Base-by-base conservation (phyloP, 148 eudicot genomes). In the Bassia scoparia region DNA sequence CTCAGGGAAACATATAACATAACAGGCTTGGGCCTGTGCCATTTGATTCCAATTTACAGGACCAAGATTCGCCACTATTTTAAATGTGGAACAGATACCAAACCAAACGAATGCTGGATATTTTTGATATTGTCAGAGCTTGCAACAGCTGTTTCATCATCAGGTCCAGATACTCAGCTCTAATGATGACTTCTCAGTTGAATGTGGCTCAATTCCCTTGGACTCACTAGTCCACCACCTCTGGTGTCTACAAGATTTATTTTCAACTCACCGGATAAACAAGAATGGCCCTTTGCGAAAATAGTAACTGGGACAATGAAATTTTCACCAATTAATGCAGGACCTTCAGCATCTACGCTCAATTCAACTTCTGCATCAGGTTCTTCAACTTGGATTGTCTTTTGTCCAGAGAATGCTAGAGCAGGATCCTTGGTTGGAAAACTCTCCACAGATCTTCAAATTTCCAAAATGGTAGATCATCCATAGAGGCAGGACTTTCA, bases 211-310 rank as follows among this genome's bases (percentile, higher is more conserved):
- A 20, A 73, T 83, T 91, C 97, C 77, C 89, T 87, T 21, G 99
- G 99, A 84, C 99, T 96, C 65, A 89, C 90, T 72, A 96, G 88
- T 72, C 99, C 96, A 53, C 90, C 97, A 43, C 97, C 99, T 87
- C 86, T 87, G 31, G 96, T 85, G 79, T 96, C 99, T 70, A 96
- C 99, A 53, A 96, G 82, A 74, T 96, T 96, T 66, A 96, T 87
- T 80, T 96, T 92, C 78, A 96, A 77, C 67, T 96, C 99, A 71
- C 99, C 99, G 24, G 88, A 85, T 77, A 84, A 55, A n/a, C 90
- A 88, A 18, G 83, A 60, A 79, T 96, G 97, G 49, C 97, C 99
- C 80, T 84, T 90, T 13, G 99, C 85, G 67, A 82, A 69, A 61
- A 96, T 74, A 18, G 84, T 86, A 38, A 96, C 92, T 4, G 99